Base-by-base conservation (phyloP, 2,329 filamentous ascomycete genomes). In the Cyanodermella asteris region DNA sequence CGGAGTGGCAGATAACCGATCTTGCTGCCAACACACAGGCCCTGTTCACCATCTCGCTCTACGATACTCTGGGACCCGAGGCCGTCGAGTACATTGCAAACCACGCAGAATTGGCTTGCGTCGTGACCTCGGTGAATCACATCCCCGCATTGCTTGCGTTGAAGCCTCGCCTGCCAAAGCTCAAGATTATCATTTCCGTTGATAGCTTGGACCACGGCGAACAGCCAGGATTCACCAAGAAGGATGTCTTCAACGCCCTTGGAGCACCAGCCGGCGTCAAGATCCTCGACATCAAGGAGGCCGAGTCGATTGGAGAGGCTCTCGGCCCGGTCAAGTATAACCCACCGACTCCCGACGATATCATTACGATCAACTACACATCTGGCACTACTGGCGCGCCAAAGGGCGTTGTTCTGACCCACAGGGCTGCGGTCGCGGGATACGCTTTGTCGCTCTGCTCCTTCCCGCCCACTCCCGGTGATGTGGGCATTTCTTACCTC, bases 71-170 rank as follows among this genome's bases (percentile, higher is more conserved):
- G 5, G 84, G 84, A 7, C 73, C 84, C 8, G 78, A 91, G 36
- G 68, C 82, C 3, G 82, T 77, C 29, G 81, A 94, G 52, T 94
- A 77, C 53, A 93, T 97, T 49, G 74, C 94, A 54, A 90, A 90
- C 50, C 84, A 94, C 46, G 68, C 80, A 27, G 62, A 71, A 33
- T 55, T 94, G 28, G 49, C 60, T 30, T 77, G 71, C 40, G 67
- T 94, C 19, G 69, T 74, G 33, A 72, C 76, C 30, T 81, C 76
- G 15, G 56, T 93, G 22, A 67, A 69, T 21, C 82, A 91, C 42
- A 70, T 93, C 26, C 71, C 80, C 2, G 65, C 69, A 10, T 62
- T 93, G 27, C 59, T 93, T 33, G 82, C 81, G 55, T 55, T 93
- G 36, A 69, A 69, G 36, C 59, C 75, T n/a, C 63, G 72, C 26